A percentile compares a stretch with the other conserved stretches of the same genome.
Evolutionary conservation across 2,329 filamentous ascomycete species (phyloP).

Genomic region (Tolypocladium tropicale): DNA sequence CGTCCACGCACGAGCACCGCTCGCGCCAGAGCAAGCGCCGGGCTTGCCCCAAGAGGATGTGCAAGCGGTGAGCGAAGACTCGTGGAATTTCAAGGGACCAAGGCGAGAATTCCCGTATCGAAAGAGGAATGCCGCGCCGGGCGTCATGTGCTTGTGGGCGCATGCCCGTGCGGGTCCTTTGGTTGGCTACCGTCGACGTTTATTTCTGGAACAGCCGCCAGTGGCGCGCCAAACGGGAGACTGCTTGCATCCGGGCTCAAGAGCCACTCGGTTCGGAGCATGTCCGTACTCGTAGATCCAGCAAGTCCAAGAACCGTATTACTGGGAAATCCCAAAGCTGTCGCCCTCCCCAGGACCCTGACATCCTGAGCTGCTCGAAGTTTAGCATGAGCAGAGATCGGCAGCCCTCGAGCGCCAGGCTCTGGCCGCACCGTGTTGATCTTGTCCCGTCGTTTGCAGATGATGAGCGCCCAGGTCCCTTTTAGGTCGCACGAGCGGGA

Average conservation of each 20-base stretch:
- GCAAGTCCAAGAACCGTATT: not conserved
- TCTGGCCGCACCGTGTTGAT: not conserved
- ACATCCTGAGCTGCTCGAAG: not conserved
- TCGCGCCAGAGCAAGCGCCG: not conserved
- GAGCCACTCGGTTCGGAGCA: too few relatives aligned
- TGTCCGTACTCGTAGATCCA: slow-evolving; percentile 1
- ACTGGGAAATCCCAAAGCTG: not conserved
- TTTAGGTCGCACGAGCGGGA: not conserved
- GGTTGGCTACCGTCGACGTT: slow-evolving; percentile 12
- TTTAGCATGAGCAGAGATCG: not conserved
- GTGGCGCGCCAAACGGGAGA: slow-evolving; percentile 15
- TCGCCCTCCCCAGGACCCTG: not conserved
- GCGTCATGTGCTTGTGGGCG: slow-evolving; percentile 7
- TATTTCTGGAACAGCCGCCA: slow-evolving; percentile 24
- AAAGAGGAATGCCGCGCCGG: not conserved
- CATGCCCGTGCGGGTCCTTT: slow-evolving; percentile 7
- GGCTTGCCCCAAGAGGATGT: not conserved
- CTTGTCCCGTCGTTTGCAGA: not conserved
- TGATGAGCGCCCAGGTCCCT: not conserved
- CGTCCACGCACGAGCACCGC: not conserved
- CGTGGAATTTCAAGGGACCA: not conserved
- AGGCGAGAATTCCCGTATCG: not conserved
- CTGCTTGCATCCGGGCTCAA: not conserved
- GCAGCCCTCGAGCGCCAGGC: not conserved
- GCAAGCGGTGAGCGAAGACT: not conserved